phyloP scores from a whole-genome alignment of 169 alveolate species.

The Plasmodium blacklocki region DNA sequence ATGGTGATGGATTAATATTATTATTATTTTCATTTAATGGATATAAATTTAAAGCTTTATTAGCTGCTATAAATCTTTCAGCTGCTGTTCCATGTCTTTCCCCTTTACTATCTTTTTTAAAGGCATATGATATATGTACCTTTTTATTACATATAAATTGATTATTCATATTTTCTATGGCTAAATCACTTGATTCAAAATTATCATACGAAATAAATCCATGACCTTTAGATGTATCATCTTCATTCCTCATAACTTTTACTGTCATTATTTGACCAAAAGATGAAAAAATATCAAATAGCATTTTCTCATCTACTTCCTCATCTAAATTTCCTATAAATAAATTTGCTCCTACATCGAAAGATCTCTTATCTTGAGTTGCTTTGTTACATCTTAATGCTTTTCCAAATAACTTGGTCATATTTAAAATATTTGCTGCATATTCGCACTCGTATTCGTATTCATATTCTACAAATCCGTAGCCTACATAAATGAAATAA shows the following conservation, averaged over 20 bases:
- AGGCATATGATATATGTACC: slow-evolving; percentile 98
- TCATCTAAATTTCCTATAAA: slow-evolving; percentile 98
- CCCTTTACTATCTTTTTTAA: slow-evolving; percentile 96
- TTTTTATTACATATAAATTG: slow-evolving; percentile 96
- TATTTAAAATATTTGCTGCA: slow-evolving; percentile 97
- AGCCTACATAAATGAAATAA: slow-evolving; percentile 84
- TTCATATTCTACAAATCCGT: slow-evolving; percentile 98
- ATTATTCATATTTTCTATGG: slow-evolving; percentile 97
- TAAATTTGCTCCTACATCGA: slow-evolving; percentile 99
- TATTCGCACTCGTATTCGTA: slow-evolving; percentile 98
- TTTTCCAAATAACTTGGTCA: slow-evolving; percentile 96
- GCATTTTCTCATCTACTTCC: slow-evolving; percentile 97
- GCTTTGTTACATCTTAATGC: slow-evolving; percentile 98
- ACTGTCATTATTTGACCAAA: slow-evolving; percentile 95
- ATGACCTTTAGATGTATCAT: slow-evolving; percentile 93
- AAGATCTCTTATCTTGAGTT: slow-evolving; percentile 95
- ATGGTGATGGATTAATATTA: slow-evolving; percentile 13
- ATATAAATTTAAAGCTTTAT: slow-evolving; percentile 81
- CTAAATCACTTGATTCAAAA: slow-evolving; percentile 99
- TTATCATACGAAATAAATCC: slow-evolving; percentile 98
- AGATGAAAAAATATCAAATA: slow-evolving; percentile 96
- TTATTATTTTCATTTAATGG: slow-evolving; percentile 77
- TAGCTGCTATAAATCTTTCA: slow-evolving; percentile 92
- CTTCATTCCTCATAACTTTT: slow-evolving; percentile 95
- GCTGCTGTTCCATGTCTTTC: slow-evolving; percentile 94